Conservation (phyloP, 2,329 filamentous ascomycete genomes). For the Elsinoe perseae region DNA sequence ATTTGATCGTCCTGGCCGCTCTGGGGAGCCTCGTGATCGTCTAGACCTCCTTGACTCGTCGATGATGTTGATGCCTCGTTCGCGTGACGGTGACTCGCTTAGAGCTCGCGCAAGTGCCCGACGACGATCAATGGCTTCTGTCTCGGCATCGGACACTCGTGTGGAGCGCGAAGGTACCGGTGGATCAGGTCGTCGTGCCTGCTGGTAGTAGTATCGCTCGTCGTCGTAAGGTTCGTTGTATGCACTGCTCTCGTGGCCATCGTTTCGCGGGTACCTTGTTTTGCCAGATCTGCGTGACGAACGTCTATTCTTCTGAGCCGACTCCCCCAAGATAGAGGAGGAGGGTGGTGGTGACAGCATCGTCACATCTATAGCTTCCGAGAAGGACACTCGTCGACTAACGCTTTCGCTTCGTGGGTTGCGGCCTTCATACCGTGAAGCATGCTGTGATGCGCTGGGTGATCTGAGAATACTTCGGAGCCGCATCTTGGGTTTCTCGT, state of each 20-base stretch:
- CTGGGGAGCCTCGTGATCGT: background rate
- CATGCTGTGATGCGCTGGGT: slow-evolving; percentile 1
- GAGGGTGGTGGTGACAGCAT: slow-evolving; percentile 14
- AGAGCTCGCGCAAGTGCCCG: slow-evolving; percentile 13
- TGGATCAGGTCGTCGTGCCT: background rate
- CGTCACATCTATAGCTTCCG: slow-evolving; percentile 12
- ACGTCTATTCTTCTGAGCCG: background rate
- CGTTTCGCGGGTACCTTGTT: background rate
- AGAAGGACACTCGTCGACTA: slow-evolving; percentile 12
- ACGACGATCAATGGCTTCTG: background rate
- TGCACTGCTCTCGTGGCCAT: background rate
- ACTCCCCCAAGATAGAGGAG: slow-evolving; percentile 4
- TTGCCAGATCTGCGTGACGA: background rate
- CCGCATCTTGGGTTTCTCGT: background rate
- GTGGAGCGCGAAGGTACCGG: background rate
- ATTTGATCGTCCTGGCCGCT: background rate
- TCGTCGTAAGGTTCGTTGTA: background rate
- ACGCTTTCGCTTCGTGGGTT: slow-evolving; percentile 10
- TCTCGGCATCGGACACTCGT: background rate
- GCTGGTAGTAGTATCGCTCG: slow-evolving; percentile 11
- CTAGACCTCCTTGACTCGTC: background rate
- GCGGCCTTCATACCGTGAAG: background rate
- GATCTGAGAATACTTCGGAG: slow-evolving; percentile 15
- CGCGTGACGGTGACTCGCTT: slow-evolving; percentile 13
- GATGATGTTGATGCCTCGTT: slow-evolving; percentile 10